Percentiles rank a stretch among this genome's conserved stretches.
phyloP scores from a whole-genome alignment of 345 rosid species.

The Clausena lansium region DNA sequence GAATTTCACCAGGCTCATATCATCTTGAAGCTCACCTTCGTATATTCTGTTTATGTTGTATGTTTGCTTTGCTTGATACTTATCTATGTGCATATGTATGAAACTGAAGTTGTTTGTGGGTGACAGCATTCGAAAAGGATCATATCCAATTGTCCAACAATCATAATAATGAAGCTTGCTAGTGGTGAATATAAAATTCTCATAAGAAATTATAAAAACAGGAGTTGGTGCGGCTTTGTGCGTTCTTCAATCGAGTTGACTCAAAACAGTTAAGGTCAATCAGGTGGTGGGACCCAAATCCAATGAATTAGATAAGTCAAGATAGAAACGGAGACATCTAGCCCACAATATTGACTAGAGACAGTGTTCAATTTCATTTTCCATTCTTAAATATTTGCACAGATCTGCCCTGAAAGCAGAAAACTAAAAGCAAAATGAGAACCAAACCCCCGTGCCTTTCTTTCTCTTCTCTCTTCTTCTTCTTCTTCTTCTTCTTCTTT shows the following conservation, averaged over 20 bases:
- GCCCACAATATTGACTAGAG: background rate
- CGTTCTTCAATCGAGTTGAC: background rate
- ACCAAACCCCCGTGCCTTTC: constrained; percentile 5
- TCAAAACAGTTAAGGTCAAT: background rate
- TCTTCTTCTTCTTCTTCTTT: constrained; percentile 31
- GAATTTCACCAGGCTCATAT: background rate
- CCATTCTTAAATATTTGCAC: background rate
- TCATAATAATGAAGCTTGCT: background rate
- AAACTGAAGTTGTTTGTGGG: background rate
- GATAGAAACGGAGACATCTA: background rate
- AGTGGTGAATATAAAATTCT: background rate
- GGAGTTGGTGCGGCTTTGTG: background rate
- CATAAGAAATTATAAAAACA: background rate
- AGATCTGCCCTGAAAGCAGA: background rate
- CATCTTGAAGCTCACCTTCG: background rate
- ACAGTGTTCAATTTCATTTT: background rate
- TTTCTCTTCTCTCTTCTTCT: constrained; percentile 23
- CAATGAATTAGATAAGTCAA: background rate
- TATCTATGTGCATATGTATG: background rate
- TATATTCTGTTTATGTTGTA: background rate
- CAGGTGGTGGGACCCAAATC: background rate
- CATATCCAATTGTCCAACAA: background rate
- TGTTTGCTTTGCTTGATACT: background rate
- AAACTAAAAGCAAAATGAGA: constrained; percentile 18
- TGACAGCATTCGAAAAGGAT: background rate